Evolutionary conservation across 176 grass and related monocot genomes (phyloP).

Genomic region (Triticum urartu): DNA sequence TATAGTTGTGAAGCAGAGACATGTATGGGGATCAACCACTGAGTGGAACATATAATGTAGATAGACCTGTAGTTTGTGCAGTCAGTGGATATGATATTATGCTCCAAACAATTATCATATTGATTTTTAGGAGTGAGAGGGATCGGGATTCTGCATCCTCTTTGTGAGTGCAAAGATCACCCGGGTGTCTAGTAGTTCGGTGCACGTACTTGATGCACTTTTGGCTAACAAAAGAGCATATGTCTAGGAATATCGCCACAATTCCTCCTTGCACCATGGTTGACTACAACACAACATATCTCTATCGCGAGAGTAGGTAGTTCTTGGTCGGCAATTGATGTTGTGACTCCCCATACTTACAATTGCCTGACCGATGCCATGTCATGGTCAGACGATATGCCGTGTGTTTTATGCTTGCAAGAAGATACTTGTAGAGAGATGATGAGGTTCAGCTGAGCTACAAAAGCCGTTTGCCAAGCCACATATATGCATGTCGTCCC

Average conservation of each 20-base stretch:
- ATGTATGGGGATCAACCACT: neutral
- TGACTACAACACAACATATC: too few relatives aligned
- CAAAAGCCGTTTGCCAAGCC: too few relatives aligned
- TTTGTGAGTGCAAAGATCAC: neutral
- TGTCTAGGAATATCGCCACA: neutral
- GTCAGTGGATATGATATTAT: neutral
- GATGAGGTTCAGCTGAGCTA: too few relatives aligned
- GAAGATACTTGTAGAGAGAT: too few relatives aligned
- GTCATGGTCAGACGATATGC: too few relatives aligned
- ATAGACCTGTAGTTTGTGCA: neutral
- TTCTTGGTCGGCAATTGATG: too few relatives aligned
- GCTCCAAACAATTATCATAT: neutral
- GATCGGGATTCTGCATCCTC: neutral
- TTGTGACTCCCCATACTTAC: too few relatives aligned
- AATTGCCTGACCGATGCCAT: too few relatives aligned
- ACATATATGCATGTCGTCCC: too few relatives aligned
- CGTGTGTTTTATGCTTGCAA: too few relatives aligned
- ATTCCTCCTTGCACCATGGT: too few relatives aligned
- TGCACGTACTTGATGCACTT: neutral
- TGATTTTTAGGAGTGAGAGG: neutral
- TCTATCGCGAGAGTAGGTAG: too few relatives aligned
- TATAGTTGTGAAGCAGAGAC: neutral
- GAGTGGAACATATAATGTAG: neutral
- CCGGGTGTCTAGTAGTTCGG: neutral
- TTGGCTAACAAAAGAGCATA: neutral